A percentile compares a stretch with the other conserved stretches of the same genome.
phyloP scores from a whole-genome alignment of 805 yeast genomes.

The Saccharomycopsis babjevae region DNA sequence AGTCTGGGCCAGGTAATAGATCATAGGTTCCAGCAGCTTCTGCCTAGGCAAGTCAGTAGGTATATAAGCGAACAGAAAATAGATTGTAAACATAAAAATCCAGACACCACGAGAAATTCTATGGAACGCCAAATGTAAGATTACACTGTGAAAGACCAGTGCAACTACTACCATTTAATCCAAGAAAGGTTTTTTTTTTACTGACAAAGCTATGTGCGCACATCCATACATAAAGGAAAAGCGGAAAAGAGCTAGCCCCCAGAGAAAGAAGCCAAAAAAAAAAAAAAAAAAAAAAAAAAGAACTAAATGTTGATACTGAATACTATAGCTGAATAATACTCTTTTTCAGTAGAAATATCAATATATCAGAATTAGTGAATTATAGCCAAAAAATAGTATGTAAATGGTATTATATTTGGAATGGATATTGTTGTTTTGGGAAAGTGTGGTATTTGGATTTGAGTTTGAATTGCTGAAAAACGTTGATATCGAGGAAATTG shows the following conservation, averaged over 20 bases:
- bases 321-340: neutral
- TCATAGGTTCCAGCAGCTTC: too few species aligned
- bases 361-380: neutral
- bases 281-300: neutral
- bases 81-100: too few species aligned
- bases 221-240: neutral
- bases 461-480: neutral
- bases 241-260: neutral
- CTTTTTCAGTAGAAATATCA: neutral
- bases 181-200: neutral
- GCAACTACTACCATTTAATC: neutral
- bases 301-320: neutral
- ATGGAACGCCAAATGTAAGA: neutral
- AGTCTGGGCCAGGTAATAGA: too few species aligned
- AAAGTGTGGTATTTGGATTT: too few species aligned
- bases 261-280: neutral
- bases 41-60: too few species aligned
- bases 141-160: neutral
- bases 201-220: neutral
- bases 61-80: too few species aligned
- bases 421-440: neutral
- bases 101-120: neutral
- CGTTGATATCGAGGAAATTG: neutral
- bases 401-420: neutral
- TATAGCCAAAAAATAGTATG: conserved; percentile 1